Percentiles rank a stretch among this genome's conserved stretches.
phyloP scores from a whole-genome alignment of 2,329 filamentous ascomycete species.

The Fusarium virguliforme region DNA sequence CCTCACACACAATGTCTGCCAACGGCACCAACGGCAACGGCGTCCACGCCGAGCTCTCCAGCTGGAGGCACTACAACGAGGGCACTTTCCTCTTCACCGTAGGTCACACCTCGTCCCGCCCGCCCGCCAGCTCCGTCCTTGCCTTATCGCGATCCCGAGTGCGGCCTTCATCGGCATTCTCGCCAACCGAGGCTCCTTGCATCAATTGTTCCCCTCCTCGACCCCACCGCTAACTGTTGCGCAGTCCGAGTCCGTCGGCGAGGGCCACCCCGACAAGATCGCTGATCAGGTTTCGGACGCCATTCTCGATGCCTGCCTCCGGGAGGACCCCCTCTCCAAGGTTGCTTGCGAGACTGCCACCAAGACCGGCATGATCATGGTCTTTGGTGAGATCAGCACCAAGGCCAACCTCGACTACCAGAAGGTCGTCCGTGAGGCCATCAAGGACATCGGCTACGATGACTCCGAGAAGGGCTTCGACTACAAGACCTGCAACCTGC shows the following conservation, averaged over 20 bases:
- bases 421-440: constrained; percentile 92
- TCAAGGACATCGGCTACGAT: constrained; percentile 99
- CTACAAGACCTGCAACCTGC: constrained; percentile 99
- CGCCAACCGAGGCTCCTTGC: constrained; percentile 23
- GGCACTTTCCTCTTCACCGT: constrained; percentile 89
- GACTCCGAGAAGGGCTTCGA: constrained; percentile 98
- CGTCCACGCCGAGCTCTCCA: constrained; percentile 52
- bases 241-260: constrained; percentile 88
- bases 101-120: constrained; percentile 52
- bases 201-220: constrained; percentile 17
- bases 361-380: constrained; percentile 99
- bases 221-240: constrained; percentile 47
- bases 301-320: constrained; percentile 97
- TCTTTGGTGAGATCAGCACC: constrained; percentile 98
- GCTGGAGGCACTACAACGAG: constrained; percentile 69
- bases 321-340: constrained; percentile 97
- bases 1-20: constrained; percentile 71
- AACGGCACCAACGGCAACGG: constrained; percentile 63
- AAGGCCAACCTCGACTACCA: constrained; percentile 98
- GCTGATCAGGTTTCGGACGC: constrained; percentile 99
- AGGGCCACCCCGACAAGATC: constrained; percentile 97
- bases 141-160: constrained; percentile 15
- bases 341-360: constrained; percentile 99
- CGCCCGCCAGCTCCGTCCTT: not conserved
- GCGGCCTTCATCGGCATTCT: constrained; percentile 14